Evolutionary conservation across 148 eudicot species (phyloP), one percentile per base, ranked within the genome.

Genomic region (Rhododendron vialii): DNA sequence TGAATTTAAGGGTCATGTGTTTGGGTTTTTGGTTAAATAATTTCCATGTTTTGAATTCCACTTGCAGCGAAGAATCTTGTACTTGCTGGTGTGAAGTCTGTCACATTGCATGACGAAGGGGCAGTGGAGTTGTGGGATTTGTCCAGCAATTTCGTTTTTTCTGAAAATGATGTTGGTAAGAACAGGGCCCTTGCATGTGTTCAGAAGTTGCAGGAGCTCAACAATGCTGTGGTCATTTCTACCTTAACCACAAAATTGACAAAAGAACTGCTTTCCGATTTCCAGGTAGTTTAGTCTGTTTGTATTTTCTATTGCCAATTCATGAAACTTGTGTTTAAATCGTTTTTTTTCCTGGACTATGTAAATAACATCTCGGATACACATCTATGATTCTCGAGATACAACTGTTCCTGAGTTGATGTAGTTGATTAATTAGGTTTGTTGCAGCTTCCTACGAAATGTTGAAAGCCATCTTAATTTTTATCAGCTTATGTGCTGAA

Each of bases 81-180:
- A 80, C 94, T 93, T 55, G 94, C 96, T 88, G 96, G 96, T 28
- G 96, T 94, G 82, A 92, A 94, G 87, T 92, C 96, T 26, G 95
- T 94, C 82, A 92, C 93, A 26, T 81, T 94, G 91, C 94, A 94
- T 83, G 96, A 94, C 83, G 95, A 92, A 88, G 93, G 93, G 67
- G 41, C 18, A 13, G 96, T 94, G 33, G 94, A 94, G 87, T 82
- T 92, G 78, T 92, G 94, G 96, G 96, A 94, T 87, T 83, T 92
- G 86, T 94, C 96, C 38, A 89, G 95, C 93, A 94, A 94, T 86
- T 94, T 94, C 88, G 82, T 91, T 82, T 91, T 94, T 85, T 88
- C 93, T 12, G 94, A 92, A 87, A 88, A 63, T 86, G 96, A 94
- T 90, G 87, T 94, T 45, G 96, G 96, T 33, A 94, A 92, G 87